Conservation (phyloP, 1,284 basidiomycete genomes). For the Puccinia polysora region DNA sequence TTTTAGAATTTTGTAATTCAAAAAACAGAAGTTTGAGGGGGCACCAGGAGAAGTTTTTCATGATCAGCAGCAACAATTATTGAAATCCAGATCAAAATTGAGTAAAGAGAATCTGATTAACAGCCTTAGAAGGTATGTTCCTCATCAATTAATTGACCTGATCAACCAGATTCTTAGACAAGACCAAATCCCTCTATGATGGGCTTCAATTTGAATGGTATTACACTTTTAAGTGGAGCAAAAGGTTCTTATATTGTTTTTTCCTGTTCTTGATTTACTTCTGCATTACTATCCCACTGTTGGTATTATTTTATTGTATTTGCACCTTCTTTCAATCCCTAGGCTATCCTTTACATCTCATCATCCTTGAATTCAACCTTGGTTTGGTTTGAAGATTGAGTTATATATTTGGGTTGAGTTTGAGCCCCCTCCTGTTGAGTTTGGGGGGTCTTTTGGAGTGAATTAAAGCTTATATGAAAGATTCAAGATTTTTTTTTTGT, state of each 20-base stretch:
- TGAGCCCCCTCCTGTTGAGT: conserved; percentile 94
- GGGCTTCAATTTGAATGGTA: conserved; percentile 54
- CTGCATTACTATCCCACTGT: conserved; percentile 55
- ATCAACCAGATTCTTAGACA: conserved; percentile 68
- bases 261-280: conserved; percentile 45
- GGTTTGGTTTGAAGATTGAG: conserved; percentile 83
- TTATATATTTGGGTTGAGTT: conserved; percentile 78
- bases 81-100: neutral
- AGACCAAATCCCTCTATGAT: conserved; percentile 64
- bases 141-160: conserved; percentile 67
- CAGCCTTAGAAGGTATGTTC: conserved; percentile 76
- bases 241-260: conserved; percentile 39
- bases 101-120: conserved; percentile 43
- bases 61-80: neutral
- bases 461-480: too few species aligned
- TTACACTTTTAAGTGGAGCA: conserved; percentile 53
- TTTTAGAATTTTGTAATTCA: conserved; percentile 78
- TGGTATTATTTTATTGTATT: conserved; percentile 54
- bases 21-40: conserved; percentile 46
- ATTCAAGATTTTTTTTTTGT: too few species aligned
- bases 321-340: conserved; percentile 60
- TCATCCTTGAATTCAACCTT: conserved; percentile 80
- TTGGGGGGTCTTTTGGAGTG: conserved; percentile 88
- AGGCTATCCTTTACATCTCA: conserved; percentile 70
- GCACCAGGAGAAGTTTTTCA: too few species aligned